Base-by-base conservation (phyloP, 164 flowering plant genomes). In the Platanus orientalis region DNA sequence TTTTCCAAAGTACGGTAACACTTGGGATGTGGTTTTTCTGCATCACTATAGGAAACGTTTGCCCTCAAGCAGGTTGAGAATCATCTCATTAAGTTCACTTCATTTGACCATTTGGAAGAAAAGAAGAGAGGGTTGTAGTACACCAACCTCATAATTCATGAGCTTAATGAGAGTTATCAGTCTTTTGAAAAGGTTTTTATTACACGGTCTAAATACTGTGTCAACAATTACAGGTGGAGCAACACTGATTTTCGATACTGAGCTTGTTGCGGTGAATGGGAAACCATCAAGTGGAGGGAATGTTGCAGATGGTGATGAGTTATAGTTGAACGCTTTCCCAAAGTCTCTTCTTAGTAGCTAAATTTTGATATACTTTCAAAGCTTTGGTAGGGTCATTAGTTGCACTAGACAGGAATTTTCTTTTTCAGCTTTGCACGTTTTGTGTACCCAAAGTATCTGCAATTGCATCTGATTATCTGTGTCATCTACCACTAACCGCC, bases 191-290 rank as follows among this genome's bases (percentile, higher is more conserved):
- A 19, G 20, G 49, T 45, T 16, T 2, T 17, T 2, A 5, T 45
- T 45, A 12, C n/a, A 12, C 16, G 20, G 20, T 19, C 49, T 45
- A 45, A 45, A 17, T 45, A 45, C 20, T 45, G 25, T 47, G 67
- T 62, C 14, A 56, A 56, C 17, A 45, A 34, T 58, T 54, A 7
- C 85, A 94, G 98, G 98, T 64, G 98, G 97, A 47, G 97, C 98
- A 20, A 94, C 98, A 12, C 78, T 94, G 29, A 77, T 94, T 57
- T 94, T 94, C 64, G 98, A 94, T 66, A 91, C 98, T 2, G 97
- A 94, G 83, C 92, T 94, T 54, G 89, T 94, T 32, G 83, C 87
- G 1, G 93, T 94, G 49, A 84, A 87, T 62, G 97, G 89, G 48
- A 83, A 89, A 59, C 44, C 83, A 54, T 56, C 84, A 13, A 61